Base-by-base conservation (phyloP, 208 protist genomes). In the Leishmania tropica region DNA sequence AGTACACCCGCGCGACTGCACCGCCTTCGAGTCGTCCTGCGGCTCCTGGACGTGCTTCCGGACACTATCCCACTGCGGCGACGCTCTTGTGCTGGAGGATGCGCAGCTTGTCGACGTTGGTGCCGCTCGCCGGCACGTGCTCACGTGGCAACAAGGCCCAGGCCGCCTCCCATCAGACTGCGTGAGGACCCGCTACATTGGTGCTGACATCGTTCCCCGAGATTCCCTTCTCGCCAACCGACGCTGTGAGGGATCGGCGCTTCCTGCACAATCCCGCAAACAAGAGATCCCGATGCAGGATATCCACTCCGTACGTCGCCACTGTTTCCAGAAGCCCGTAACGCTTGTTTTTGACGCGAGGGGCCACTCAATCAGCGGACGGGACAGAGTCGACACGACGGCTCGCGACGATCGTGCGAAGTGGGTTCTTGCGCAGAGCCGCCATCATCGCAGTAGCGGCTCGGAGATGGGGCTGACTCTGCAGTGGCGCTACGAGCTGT, bases 401-500 rank as follows among this genome's bases (percentile, higher is more conserved):
- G 28, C 47, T 76, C 31, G 51, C 31, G n/a, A 31, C 35, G 35
- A 65, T 28, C 42, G 42, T 31, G n/a, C 24, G 21, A 28, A 40
- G 75, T 19, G 56, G 75, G 15, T 7, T 21, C 17, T 35, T 42
- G 21, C 54, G 37, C 35, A n/a, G 56, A 8, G 13, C 35, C 75
- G 35, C 7, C 37, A 28, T 51, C 56, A n/a, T n/a, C 56, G 40
- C 75, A 13, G 53, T 64, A 6, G 7, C 73, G 31, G 48, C 35
- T 13, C 8, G 47, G 51, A 42, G 19, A 62, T 28, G 19, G 15
- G 1, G 31, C 17, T 31, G 17, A 37, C 35, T 74, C 72, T 85
- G 53, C 70, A 76, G 42, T 90, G 87, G 87, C 73, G 73, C 28
- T 90, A 87, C 70, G 83, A 83, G 24, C 78, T 91, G 73, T 91